Evolutionary conservation across 2,329 filamentous ascomycete species (phyloP).

Genomic region (Botrytis byssoidea): DNA sequence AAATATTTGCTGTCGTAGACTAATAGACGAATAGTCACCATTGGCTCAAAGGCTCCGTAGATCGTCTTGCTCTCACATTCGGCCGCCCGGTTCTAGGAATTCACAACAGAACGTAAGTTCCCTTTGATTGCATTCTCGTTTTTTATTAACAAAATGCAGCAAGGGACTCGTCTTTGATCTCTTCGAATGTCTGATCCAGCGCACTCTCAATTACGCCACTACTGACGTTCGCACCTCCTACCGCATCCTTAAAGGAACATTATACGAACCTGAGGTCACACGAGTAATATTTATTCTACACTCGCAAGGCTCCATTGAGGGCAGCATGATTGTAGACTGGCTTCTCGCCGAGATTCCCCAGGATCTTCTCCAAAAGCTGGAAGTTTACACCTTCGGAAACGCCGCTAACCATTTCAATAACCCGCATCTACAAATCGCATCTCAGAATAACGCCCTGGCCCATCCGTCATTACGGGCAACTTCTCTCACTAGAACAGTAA

Average conservation of each 20-base stretch:
- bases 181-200: conserved; percentile 73
- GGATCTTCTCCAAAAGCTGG: conserved; percentile 64
- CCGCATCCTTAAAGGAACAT: conserved; percentile 58
- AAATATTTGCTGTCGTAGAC: neutral
- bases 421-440: conserved; percentile 54
- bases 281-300: conserved; percentile 75
- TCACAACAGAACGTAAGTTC: conserved; percentile 64
- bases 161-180: conserved; percentile 72
- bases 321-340: conserved; percentile 72
- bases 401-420: conserved; percentile 83
- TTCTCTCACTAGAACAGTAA: conserved; percentile 31
- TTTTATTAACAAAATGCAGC: conserved; percentile 30
- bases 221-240: conserved; percentile 63
- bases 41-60: conserved; percentile 69
- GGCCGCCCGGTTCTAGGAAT: conserved; percentile 68
- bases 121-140: neutral
- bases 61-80: conserved; percentile 70
- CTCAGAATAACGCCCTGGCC: conserved; percentile 44
- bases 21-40: conserved; percentile 46
- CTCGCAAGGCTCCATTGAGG: conserved; percentile 75
- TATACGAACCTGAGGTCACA: conserved; percentile 59
- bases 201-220: conserved; percentile 71
- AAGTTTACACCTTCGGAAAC: conserved; percentile 76
- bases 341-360: conserved; percentile 69
- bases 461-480: conserved; percentile 44